phyloP scores from a whole-genome alignment of 306 rosid genomes.

The Castanopsis chinensis region DNA sequence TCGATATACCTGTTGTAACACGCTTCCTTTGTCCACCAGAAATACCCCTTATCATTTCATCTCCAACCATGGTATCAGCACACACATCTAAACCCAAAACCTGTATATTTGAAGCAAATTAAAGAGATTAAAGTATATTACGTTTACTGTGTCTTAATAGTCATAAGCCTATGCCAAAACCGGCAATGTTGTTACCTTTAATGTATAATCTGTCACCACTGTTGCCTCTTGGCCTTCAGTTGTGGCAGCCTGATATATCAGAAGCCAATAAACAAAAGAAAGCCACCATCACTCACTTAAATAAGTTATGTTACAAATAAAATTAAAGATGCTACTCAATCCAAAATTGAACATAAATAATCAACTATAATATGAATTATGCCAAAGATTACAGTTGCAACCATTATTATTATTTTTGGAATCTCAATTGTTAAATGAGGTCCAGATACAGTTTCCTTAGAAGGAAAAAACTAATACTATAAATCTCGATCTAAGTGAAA shows the following conservation, averaged over 20 bases:
- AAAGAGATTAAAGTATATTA: not conserved
- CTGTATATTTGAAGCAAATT: conserved; percentile 11
- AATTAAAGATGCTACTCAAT: not conserved
- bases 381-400: not conserved
- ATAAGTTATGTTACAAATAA: not conserved
- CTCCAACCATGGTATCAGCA: conserved; percentile 50
- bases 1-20: conserved; percentile 42
- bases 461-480: not conserved
- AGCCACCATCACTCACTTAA: conserved; percentile 1
- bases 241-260: conserved; percentile 56
- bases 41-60: conserved; percentile 52
- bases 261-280: conserved; percentile 16
- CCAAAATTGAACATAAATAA: not conserved
- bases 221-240: conserved; percentile 67
- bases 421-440: not conserved
- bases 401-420: not conserved
- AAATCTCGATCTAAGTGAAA: not conserved
- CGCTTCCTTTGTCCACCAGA: conserved; percentile 59
- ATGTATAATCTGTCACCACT: conserved; percentile 71
- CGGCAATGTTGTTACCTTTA: conserved; percentile 52
- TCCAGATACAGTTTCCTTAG: not conserved
- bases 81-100: conserved; percentile 51
- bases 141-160: too few relatives aligned
- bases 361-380: not conserved
- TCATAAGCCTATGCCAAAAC: not conserved